These are phyloP conservation scores for Aspergillus fructus DNA, from an alignment of 2,329 filamentous ascomycete genomes.

Conservation along the genomic window DNA sequence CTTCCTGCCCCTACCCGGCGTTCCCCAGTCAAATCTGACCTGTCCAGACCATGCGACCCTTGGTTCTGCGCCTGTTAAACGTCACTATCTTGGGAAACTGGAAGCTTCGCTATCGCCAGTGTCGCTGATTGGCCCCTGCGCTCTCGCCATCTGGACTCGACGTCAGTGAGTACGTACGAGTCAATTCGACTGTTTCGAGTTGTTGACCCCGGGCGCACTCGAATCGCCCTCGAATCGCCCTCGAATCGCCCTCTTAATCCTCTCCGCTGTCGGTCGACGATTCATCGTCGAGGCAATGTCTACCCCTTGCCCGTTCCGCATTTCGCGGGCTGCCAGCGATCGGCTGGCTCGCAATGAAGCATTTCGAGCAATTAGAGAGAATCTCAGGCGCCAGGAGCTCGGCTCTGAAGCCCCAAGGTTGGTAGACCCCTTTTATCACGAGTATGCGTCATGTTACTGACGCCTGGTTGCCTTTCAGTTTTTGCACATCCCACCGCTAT, in stretches of 20 bases:
- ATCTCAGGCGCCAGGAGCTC: slow-evolving; percentile 36
- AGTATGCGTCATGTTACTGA: slow-evolving; percentile 9
- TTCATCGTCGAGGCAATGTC: slow-evolving; percentile 11
- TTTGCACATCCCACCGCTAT: slow-evolving; percentile 36
- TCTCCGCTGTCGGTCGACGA: background rate
- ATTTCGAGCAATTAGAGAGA: slow-evolving; percentile 34
- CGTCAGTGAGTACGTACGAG: slow-evolving; percentile 10
- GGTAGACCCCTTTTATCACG: background rate
- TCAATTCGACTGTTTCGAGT: background rate
- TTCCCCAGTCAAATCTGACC: slow-evolving; percentile 1
- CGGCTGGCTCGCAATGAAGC: slow-evolving; percentile 36
- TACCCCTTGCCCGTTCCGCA: slow-evolving; percentile 29
- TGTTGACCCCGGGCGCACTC: too few species aligned
- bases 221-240: background rate
- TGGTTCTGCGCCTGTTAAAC: slow-evolving; percentile 15
- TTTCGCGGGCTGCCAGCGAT: slow-evolving; percentile 31
- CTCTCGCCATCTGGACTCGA: slow-evolving; percentile 12
- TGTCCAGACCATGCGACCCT: slow-evolving; percentile 23
- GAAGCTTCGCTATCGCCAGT: slow-evolving; percentile 9
- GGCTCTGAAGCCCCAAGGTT: slow-evolving; percentile 35
- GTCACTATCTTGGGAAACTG: slow-evolving; percentile 9
- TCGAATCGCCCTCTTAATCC: background rate
- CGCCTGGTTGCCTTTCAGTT: slow-evolving; percentile 22
- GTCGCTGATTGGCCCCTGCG: slow-evolving; percentile 14
- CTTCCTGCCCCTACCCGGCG: background rate